Base-by-base conservation (phyloP, 306 rosid species). In the Fragaria vesca region DNA sequence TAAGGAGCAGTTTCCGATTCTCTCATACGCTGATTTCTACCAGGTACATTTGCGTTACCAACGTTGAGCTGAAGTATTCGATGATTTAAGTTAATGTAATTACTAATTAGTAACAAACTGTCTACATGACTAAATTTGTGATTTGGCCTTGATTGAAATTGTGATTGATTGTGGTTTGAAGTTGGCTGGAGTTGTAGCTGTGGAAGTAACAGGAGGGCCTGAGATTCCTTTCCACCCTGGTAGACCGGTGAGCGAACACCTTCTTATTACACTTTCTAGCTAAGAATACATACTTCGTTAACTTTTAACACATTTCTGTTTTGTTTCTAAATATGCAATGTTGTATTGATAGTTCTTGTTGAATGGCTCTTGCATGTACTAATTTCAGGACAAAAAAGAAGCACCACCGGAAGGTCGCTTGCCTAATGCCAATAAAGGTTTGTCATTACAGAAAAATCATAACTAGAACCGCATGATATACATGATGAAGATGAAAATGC, bases 321-420 rank as follows among this genome's bases (percentile, higher is more conserved):
- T 21, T 57, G 32, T 8, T 20, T 55, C 24, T 55, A 55, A 20
- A 20, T 55, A 4, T 50, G 24, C 8, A 54, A 54, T 51, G 21
- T 4, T 4, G 24, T 5, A 52, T 18, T 51, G 6, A 51, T 51
- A 13, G 9, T n/a, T 24, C 12, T 55, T 55, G 61, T 54, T 54
- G 60, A 54, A 18, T 54, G 6, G 10, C 24, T 6, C 8, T 24
- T 18, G 42, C 13, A 8, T 40, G 12, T 40, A 18, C 70, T 28
- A 74, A 74, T 74, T 61, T 15, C 83, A 88, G 92, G 95, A 86
- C 82, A 88, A 88, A 77, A 78, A 78, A 42, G 89, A 85, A 43
- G 79, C 89, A 8, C 89, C 91, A 10, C 92, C 91, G 13, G 95
- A 90, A 81, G 95, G 92, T 67, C 92, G 92, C 26, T 80, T 90